Conservation (phyloP, 805 yeast genomes). For the Candida bentonensis region DNA sequence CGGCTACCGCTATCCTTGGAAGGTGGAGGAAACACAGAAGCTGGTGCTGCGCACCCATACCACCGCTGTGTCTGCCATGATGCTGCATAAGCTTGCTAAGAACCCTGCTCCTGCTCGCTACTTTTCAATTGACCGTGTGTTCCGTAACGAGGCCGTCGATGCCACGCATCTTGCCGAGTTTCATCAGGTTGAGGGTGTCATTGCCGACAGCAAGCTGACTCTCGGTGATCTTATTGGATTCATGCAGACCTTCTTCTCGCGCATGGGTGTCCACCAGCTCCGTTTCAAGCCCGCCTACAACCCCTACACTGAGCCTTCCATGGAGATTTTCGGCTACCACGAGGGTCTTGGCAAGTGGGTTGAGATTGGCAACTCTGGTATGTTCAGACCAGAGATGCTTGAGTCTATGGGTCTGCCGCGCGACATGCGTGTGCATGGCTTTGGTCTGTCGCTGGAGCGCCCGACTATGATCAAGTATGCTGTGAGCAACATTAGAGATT, state of each 20-base stretch:
- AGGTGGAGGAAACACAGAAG: constrained; percentile 73
- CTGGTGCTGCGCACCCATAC: constrained; percentile 96
- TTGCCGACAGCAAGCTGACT: constrained; percentile 91
- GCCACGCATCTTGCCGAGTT: constrained; percentile 98
- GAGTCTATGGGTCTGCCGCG: constrained; percentile 96
- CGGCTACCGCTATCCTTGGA: constrained; percentile 98
- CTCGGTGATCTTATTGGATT: constrained; percentile 94
- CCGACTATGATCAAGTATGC: constrained; percentile 99
- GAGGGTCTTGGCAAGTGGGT: constrained; percentile 93
- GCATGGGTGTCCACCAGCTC: constrained; percentile 92
- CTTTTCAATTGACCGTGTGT: constrained; percentile 94
- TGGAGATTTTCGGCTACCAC: constrained; percentile 97
- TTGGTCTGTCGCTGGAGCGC: constrained; percentile 94
- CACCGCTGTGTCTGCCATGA: constrained; percentile 80
- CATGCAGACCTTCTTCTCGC: constrained; percentile 92
- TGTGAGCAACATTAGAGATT: constrained; percentile 89
- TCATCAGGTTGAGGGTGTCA: constrained; percentile 98
- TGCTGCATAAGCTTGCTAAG: constrained; percentile 72
- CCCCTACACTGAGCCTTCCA: constrained; percentile 97
- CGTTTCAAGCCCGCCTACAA: constrained; percentile 98
- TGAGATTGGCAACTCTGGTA: constrained; percentile 98
- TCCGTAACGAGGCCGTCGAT: constrained; percentile 99
- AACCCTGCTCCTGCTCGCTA: constrained; percentile 83
- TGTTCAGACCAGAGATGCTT: constrained; percentile 99
- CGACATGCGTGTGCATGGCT: constrained; percentile 87